Conservation (phyloP, 371 early-diverging fungal genomes). For the Mortierella sp. region DNA sequence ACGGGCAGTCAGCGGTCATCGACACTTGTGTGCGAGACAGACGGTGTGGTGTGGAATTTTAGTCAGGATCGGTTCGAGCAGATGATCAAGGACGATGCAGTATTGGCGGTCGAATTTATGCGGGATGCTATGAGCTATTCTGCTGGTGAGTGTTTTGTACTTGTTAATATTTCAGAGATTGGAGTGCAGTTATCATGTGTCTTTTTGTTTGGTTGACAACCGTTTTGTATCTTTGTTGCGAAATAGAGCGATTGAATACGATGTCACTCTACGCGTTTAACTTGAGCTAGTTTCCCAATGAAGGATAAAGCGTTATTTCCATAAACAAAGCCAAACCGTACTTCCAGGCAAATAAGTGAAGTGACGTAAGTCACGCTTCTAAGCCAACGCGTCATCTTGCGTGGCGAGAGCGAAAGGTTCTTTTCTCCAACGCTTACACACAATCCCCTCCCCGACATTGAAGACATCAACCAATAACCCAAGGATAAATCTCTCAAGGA, state of each 20-base stretch:
- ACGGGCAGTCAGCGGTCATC: constrained; percentile 66
- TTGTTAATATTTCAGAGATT: too few relatives aligned
- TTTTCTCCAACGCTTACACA: too few relatives aligned
- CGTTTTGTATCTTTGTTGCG: too few relatives aligned
- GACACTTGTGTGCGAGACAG: constrained; percentile 71
- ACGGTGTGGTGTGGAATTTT: constrained; percentile 76
- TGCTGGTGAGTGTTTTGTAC: constrained; percentile 49
- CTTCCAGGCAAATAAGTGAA: too few relatives aligned
- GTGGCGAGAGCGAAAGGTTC: too few relatives aligned
- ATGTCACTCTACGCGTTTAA: constrained; percentile 49
- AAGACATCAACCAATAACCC: too few relatives aligned
- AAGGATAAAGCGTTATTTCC: too few relatives aligned
- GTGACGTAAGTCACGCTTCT: too few relatives aligned
- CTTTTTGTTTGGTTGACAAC: neutral
- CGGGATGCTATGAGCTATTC: constrained; percentile 52
- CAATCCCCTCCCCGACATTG: too few relatives aligned
- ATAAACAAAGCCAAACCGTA: too few relatives aligned
- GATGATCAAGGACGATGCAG: constrained; percentile 59
- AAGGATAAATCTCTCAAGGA: too few relatives aligned
- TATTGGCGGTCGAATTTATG: constrained; percentile 53
- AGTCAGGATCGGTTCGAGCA: constrained; percentile 63
- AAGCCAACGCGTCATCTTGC: too few relatives aligned
- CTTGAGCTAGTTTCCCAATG: constrained; percentile 37
- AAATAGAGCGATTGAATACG: constrained; percentile 47
- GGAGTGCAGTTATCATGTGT: neutral